A percentile compares a stretch with the other conserved stretches of the same genome.
phyloP scores from a whole-genome alignment of 768 basidiomycete species.

The Hortiboletus campestris region DNA sequence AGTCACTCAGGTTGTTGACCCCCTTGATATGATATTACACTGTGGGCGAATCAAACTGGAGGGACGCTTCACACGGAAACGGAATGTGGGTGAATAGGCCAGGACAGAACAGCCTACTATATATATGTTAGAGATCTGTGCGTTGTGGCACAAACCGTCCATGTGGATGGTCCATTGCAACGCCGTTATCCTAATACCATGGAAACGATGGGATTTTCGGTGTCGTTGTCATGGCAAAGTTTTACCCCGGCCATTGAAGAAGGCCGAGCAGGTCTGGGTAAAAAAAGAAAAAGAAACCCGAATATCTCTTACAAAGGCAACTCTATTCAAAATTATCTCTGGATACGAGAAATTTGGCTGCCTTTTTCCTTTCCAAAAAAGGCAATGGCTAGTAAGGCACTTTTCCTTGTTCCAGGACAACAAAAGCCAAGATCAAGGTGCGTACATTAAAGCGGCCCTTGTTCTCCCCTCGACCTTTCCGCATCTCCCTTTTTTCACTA shows the following conservation, averaged over 20 bases:
- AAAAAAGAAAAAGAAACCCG: neutral
- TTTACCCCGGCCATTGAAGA: neutral
- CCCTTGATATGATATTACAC: too few relatives aligned
- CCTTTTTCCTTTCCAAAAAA: neutral
- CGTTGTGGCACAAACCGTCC: too few relatives aligned
- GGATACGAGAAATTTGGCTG: slow-evolving; percentile 4
- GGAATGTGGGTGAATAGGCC: too few relatives aligned
- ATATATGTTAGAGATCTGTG: too few relatives aligned
- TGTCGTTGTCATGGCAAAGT: neutral
- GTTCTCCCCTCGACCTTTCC: slow-evolving; percentile 11
- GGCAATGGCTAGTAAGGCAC: neutral
- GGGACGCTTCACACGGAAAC: too few relatives aligned
- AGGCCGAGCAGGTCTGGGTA: neutral
- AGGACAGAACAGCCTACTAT: too few relatives aligned
- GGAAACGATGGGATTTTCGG: slow-evolving; percentile 5
- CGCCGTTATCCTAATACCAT: neutral
- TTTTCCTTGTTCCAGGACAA: slow-evolving; percentile 23
- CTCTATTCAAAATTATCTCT: slow-evolving; percentile 1
- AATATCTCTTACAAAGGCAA: neutral
- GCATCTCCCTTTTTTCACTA: slow-evolving; percentile 1
- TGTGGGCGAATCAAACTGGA: too few relatives aligned
- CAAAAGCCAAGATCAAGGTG: slow-evolving; percentile 10
- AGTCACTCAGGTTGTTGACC: too few relatives aligned
- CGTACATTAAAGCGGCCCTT: slow-evolving; percentile 9
- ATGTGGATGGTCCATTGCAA: too few relatives aligned